A percentile compares a stretch with the other conserved stretches of the same genome.
phyloP scores from a whole-genome alignment of 2,329 filamentous ascomycete species.

The Xylariaceae sp. region DNA sequence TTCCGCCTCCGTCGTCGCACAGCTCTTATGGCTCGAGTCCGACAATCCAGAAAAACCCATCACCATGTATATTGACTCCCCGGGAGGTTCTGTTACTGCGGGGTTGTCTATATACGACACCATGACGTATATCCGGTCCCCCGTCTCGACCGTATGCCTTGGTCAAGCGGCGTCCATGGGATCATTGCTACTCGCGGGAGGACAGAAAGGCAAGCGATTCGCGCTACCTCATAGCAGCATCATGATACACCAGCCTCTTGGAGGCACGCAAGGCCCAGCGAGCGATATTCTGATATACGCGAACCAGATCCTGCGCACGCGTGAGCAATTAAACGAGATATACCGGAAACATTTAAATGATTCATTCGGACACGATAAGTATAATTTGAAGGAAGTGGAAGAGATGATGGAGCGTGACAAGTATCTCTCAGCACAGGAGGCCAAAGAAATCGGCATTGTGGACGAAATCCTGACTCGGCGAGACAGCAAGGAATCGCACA shows the following conservation, averaged over 20 bases:
- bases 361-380: conserved; percentile 68
- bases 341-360: conserved; percentile 83
- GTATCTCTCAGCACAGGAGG: conserved; percentile 86
- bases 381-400: conserved; percentile 78
- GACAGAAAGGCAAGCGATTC: conserved; percentile 78
- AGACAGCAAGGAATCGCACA: conserved; percentile 34
- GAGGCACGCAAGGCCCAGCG: conserved; percentile 62
- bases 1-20: conserved; percentile 90
- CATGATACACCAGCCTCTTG: conserved; percentile 95
- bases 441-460: conserved; percentile 83
- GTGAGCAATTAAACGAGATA: conserved; percentile 83
- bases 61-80: conserved; percentile 96
- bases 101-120: conserved; percentile 94
- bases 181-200: conserved; percentile 79
- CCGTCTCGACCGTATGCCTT: conserved; percentile 91
- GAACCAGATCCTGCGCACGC: conserved; percentile 87
- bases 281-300: conserved; percentile 94
- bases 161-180: conserved; percentile 96
- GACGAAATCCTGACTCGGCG: conserved; percentile 79
- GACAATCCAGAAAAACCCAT: conserved; percentile 94
- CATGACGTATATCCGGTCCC: conserved; percentile 92
- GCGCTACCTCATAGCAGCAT: conserved; percentile 90
- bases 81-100: conserved; percentile 87
- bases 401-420: conserved; percentile 96
- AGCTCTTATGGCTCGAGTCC: conserved; percentile 96